A percentile compares a stretch with the other conserved stretches of the same genome.
These are phyloP conservation scores for Apodospora peruviana DNA, from an alignment of 495 filamentous ascomycete genomes.

Conservation along the genomic window DNA sequence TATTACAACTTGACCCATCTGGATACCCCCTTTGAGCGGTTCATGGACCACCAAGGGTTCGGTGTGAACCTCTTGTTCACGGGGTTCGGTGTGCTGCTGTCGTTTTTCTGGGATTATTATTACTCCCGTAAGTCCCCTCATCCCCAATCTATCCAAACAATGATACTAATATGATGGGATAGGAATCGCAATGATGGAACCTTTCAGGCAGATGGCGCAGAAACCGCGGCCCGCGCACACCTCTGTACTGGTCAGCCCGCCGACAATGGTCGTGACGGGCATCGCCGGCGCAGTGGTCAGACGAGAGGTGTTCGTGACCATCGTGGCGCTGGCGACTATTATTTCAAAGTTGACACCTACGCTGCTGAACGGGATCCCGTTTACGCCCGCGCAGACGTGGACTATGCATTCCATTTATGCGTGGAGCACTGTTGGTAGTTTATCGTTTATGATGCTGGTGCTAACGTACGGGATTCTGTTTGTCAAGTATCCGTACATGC, in stretches of 20 bases:
- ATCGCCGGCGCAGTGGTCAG: background rate
- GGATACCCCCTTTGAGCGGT: conserved; percentile 1
- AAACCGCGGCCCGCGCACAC: background rate
- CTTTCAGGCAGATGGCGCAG: background rate
- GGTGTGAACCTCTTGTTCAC: conserved; percentile 6
- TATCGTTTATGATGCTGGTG: background rate
- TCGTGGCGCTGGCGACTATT: conserved; percentile 1
- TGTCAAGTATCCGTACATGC: conserved; percentile 1
- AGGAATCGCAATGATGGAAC: no score
- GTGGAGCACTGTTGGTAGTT: background rate
- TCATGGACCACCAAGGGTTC: conserved; percentile 5
- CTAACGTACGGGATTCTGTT: conserved; percentile 2
- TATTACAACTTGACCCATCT: conserved; percentile 2
- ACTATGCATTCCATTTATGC: conserved; percentile 10
- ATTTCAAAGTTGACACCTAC: conserved; percentile 1
- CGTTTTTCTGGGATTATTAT: conserved; percentile 7
- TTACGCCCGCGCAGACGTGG: conserved; percentile 12
- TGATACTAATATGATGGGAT: no score
- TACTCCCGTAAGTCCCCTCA: no score
- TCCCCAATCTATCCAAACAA: no score
- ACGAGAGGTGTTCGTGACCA: background rate
- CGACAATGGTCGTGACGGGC: conserved; percentile 2
- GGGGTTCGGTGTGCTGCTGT: conserved; percentile 3
- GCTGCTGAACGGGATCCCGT: background rate
- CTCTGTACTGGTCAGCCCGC: no score